Percentiles rank a stretch among this genome's conserved stretches.
Evolutionary conservation across 2,329 filamentous ascomycete genomes (phyloP).

Genomic region (Xylogone sp.): DNA sequence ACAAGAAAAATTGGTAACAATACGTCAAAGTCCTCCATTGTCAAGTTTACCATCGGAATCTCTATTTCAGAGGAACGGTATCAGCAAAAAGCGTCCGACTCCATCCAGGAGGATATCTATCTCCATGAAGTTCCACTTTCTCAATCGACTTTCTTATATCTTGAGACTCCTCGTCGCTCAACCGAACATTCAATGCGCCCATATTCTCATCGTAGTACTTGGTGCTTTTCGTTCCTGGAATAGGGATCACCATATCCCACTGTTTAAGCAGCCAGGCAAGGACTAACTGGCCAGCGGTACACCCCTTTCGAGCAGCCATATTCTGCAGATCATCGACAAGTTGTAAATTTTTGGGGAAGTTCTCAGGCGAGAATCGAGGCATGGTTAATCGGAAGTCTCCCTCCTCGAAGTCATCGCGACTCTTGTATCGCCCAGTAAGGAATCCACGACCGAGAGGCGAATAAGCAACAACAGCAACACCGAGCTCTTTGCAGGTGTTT

Average conservation of each 20-base stretch:
- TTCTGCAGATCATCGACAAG: slow-evolving; percentile 39
- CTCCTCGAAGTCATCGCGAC: slow-evolving; percentile 8
- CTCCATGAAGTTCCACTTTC: slow-evolving; percentile 31
- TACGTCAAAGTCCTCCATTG: too few species aligned
- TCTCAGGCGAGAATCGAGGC: slow-evolving; percentile 45
- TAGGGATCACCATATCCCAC: slow-evolving; percentile 38
- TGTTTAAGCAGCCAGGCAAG: slow-evolving; percentile 50
- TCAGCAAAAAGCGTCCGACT: background rate
- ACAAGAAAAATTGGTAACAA: too few species aligned
- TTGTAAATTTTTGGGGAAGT: slow-evolving; percentile 46
- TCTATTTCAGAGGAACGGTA: background rate
- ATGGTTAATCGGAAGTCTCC: slow-evolving; percentile 18
- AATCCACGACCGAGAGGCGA: slow-evolving; percentile 45
- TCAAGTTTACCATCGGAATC: too few species aligned
- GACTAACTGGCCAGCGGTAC: slow-evolving; percentile 45
- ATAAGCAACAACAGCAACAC: slow-evolving; percentile 23
- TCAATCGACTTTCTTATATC: slow-evolving; percentile 25
- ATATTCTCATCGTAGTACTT: slow-evolving; percentile 2
- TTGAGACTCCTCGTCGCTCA: slow-evolving; percentile 1
- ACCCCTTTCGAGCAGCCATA: slow-evolving; percentile 46
- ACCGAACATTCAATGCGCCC: background rate
- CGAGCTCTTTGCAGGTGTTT: slow-evolving; percentile 51
- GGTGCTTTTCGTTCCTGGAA: slow-evolving; percentile 1
- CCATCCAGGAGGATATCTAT: slow-evolving; percentile 1
- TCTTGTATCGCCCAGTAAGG: slow-evolving; percentile 36